Percentiles rank a stretch among this genome's conserved stretches.
Evolutionary conservation across 306 rosid genomes (phyloP).

Genomic region (Abrus pulchellus): DNA sequence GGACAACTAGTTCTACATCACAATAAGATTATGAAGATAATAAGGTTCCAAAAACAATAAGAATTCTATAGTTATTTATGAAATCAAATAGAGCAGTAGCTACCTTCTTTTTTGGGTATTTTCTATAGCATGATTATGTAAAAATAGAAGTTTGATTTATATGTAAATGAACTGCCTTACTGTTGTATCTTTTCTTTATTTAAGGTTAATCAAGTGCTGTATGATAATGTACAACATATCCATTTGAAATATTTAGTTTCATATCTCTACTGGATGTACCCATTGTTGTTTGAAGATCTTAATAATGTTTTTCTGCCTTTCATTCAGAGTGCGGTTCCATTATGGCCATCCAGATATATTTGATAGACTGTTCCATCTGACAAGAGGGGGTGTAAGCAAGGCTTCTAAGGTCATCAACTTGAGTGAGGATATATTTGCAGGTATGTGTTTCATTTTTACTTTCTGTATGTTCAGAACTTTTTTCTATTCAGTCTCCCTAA

Average conservation of each 20-base stretch:
- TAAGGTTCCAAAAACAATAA: conserved; percentile 21
- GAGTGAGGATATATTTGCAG: conserved; percentile 99
- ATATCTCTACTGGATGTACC: conserved; percentile 30
- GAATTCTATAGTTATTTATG: conserved; percentile 30
- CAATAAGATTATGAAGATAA: conserved; percentile 15
- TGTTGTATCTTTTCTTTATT: not conserved
- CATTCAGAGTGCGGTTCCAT: conserved; percentile 95
- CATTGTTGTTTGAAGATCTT: conserved; percentile 41
- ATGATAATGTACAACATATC: conserved; percentile 28
- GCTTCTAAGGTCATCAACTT: conserved; percentile 93
- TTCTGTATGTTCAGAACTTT: conserved; percentile 16
- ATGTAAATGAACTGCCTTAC: not conserved
- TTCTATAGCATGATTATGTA: conserved; percentile 8
- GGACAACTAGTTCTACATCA: conserved; percentile 22
- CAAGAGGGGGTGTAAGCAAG: conserved; percentile 99
- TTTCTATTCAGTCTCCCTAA: conserved; percentile 16
- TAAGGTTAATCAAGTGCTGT: conserved; percentile 12
- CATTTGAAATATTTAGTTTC: conserved; percentile 3
- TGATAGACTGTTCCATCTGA: conserved; percentile 92
- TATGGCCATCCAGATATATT: conserved; percentile 99
- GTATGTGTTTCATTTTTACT: conserved; percentile 55
- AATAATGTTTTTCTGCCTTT: conserved; percentile 44
- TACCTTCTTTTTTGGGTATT: conserved; percentile 20
- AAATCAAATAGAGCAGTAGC: conserved; percentile 28
- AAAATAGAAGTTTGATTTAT: not conserved